These are phyloP conservation scores for Claviceps digitariae DNA, from an alignment of 2,329 filamentous ascomycete genomes.

Conservation along the genomic window DNA sequence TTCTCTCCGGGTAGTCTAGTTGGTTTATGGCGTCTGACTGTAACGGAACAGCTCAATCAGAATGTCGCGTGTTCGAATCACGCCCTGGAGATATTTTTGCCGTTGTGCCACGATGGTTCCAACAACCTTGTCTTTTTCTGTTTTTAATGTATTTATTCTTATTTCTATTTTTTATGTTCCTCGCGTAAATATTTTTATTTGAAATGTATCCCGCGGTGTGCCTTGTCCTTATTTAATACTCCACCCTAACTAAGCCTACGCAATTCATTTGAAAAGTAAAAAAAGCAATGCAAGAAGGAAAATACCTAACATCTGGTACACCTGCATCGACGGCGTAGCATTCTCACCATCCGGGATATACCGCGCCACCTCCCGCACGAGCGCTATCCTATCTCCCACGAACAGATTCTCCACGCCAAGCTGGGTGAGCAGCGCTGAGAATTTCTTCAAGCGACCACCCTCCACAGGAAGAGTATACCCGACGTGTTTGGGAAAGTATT, in stretches of 20 bases:
- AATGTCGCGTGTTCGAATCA: constrained; percentile 17
- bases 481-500: neutral
- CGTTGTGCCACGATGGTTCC: too few species aligned
- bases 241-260: too few species aligned
- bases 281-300: neutral
- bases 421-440: neutral
- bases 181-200: too few species aligned
- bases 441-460: neutral
- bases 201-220: too few species aligned
- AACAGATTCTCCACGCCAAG: neutral
- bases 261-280: too few species aligned
- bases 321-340: neutral
- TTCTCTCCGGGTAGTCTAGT: constrained; percentile 14
- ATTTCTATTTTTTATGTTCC: neutral
- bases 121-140: neutral
- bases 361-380: neutral
- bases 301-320: neutral
- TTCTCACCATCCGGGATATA: neutral
- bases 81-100: constrained; percentile 11
- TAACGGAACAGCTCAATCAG: constrained; percentile 12
- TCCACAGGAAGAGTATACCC: neutral
- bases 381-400: neutral
- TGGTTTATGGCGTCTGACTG: constrained; percentile 16
- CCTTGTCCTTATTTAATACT: too few species aligned
- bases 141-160: neutral